Conservation (phyloP, 2,329 filamentous ascomycete genomes). For the Coniochaeta prunicola region DNA sequence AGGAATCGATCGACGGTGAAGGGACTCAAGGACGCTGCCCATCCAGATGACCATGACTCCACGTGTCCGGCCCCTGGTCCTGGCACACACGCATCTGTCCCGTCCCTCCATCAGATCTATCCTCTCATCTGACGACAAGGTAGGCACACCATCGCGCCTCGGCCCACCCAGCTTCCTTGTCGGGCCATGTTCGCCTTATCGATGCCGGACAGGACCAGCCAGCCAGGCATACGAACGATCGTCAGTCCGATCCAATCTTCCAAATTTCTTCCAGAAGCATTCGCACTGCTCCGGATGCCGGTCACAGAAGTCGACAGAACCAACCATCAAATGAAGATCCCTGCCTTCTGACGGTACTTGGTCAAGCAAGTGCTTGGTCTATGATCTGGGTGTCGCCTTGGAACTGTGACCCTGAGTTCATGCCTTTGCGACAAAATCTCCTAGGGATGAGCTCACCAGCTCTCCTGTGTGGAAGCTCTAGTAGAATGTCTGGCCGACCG, state of each 20-base stretch:
- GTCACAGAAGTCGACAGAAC: constrained; percentile 11
- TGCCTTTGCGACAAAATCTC: constrained; percentile 8
- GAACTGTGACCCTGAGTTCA: constrained; percentile 8
- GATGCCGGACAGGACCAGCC: neutral
- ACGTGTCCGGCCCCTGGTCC: neutral
- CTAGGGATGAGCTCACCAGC: neutral
- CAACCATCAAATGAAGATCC: constrained; percentile 4
- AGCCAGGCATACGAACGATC: constrained; percentile 7
- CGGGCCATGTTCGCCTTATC: constrained; percentile 3
- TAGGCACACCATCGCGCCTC: constrained; percentile 8
- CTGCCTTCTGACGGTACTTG: constrained; percentile 2
- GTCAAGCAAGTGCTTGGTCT: neutral
- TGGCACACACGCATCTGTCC: constrained; percentile 1
- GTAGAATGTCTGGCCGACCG: neutral
- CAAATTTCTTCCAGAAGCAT: constrained; percentile 14
- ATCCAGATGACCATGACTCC: neutral
- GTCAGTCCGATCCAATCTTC: constrained; percentile 8
- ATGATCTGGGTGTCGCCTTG: constrained; percentile 4
- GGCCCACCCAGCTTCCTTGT: constrained; percentile 6
- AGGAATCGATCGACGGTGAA: neutral
- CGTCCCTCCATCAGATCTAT: constrained; percentile 7
- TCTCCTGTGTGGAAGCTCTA: neutral
- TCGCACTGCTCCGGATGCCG: constrained; percentile 13
- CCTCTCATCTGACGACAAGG: constrained; percentile 2
- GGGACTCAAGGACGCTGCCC: neutral